Percentiles rank a stretch among this genome's conserved stretches.
These are phyloP conservation scores for Erigeron philadelphicus DNA, from an alignment of 140 eudicot genomes.

Conservation along the genomic window DNA sequence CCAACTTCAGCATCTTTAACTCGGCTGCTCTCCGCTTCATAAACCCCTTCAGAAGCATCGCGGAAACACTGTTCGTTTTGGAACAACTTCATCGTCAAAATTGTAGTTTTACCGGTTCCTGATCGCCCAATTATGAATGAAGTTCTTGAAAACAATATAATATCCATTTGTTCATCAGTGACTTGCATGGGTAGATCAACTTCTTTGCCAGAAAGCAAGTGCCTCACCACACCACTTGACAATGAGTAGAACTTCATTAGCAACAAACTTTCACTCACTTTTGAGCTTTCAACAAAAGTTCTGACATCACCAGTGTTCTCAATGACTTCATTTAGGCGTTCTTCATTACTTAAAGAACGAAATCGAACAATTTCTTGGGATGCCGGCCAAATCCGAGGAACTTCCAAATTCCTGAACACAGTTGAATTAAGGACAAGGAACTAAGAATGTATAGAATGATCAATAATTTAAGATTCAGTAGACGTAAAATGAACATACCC, in stretches of 20 bases:
- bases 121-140: conserved; percentile 72
- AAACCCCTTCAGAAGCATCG: conserved; percentile 40
- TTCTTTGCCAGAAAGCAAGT: conserved; percentile 55
- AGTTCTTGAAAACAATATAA: conserved; percentile 40
- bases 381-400: conserved; percentile 56
- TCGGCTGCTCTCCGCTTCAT: conserved; percentile 10
- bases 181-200: conserved; percentile 67
- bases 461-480: not conserved
- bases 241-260: conserved; percentile 73
- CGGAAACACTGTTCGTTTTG: conserved; percentile 44
- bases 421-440: not conserved
- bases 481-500: conserved; percentile 43
- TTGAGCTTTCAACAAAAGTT: conserved; percentile 58
- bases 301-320: conserved; percentile 29
- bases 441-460: not conserved
- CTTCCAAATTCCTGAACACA: conserved; percentile 48
- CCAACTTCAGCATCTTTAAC: conserved; percentile 2
- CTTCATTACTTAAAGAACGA: conserved; percentile 26
- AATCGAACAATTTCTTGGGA: conserved; percentile 34
- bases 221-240: conserved; percentile 49
- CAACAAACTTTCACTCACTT: conserved; percentile 66
- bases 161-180: conserved; percentile 61
- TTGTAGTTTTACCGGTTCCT: conserved; percentile 83
- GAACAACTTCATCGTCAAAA: conserved; percentile 66
- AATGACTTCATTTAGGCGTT: conserved; percentile 11